phyloP scores from a whole-genome alignment of 2,329 filamentous ascomycete genomes.

The Pseudodiploospora longispora region DNA sequence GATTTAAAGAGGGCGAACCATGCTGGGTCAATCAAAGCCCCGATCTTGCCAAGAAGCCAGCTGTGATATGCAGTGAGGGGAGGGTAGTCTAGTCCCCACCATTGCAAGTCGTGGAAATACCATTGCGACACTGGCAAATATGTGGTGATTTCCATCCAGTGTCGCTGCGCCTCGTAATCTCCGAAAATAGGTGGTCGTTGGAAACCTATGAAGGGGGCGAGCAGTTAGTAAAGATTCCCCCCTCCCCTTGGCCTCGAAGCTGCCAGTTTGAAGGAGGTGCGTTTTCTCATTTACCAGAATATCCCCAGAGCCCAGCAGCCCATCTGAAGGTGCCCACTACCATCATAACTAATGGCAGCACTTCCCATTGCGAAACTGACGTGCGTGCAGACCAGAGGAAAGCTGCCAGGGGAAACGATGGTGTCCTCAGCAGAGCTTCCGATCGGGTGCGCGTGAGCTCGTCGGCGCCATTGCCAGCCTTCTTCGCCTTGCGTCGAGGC shows the following conservation, averaged over 20 bases:
- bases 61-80: conserved; percentile 97
- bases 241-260: too few relatives aligned
- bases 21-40: conserved; percentile 63
- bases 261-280: neutral
- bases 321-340: conserved; percentile 85
- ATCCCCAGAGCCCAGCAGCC: conserved; percentile 88
- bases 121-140: conserved; percentile 86
- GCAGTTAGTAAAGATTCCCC: too few relatives aligned
- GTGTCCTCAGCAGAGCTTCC: conserved; percentile 46
- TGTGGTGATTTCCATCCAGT: conserved; percentile 97
- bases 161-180: conserved; percentile 94
- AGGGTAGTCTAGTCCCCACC: conserved; percentile 98
- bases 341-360: conserved; percentile 83
- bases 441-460: conserved; percentile 19
- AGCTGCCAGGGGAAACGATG: conserved; percentile 84
- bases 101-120: conserved; percentile 95
- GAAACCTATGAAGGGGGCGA: conserved; percentile 47
- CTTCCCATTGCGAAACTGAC: conserved; percentile 82
- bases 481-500: conserved; percentile 50
- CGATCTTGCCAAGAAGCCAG: conserved; percentile 87
- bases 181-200: conserved; percentile 83
- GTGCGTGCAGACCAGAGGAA: conserved; percentile 89
- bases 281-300: conserved; percentile 61
- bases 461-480: conserved; percentile 33
- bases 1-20: conserved; percentile 88